Conservation (phyloP, 2,329 filamentous ascomycete species). For the Alternaria angustiovoidea region DNA sequence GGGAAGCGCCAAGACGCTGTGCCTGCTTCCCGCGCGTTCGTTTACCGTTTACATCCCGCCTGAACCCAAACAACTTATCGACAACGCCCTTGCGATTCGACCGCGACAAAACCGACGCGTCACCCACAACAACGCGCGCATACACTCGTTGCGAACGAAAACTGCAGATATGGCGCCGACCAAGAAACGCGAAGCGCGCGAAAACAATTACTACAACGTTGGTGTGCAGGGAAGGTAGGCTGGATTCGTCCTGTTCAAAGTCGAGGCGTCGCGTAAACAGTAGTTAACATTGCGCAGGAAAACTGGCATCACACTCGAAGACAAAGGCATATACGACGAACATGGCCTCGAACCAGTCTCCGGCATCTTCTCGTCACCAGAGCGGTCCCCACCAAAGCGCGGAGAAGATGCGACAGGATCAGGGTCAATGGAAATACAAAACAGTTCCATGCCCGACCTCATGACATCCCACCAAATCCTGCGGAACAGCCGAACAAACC, state of each 20-base stretch:
- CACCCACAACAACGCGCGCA: slow-evolving; percentile 28
- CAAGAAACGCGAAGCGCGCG: slow-evolving; percentile 49
- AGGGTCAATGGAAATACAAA: slow-evolving; percentile 69
- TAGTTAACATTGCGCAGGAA: slow-evolving; percentile 66
- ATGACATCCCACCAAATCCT: slow-evolving; percentile 55
- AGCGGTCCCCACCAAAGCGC: slow-evolving; percentile 62
- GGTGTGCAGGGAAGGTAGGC: slow-evolving; percentile 51
- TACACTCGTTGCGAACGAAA: background rate
- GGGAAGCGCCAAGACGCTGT: slow-evolving; percentile 15
- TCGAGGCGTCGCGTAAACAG: slow-evolving; percentile 9
- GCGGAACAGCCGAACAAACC: slow-evolving; percentile 54
- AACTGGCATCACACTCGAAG: slow-evolving; percentile 83
- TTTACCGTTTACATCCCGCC: slow-evolving; percentile 25
- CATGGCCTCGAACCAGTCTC: slow-evolving; percentile 91
- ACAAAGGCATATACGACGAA: slow-evolving; percentile 83
- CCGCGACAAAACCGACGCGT: slow-evolving; percentile 18
- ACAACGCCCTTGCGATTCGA: slow-evolving; percentile 9
- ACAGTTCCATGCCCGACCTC: slow-evolving; percentile 64
- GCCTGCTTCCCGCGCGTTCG: slow-evolving; percentile 7
- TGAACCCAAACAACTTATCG: slow-evolving; percentile 33
- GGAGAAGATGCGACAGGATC: slow-evolving; percentile 59
- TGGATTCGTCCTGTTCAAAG: background rate
- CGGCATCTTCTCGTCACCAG: slow-evolving; percentile 87
- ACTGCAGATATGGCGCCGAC: slow-evolving; percentile 41
- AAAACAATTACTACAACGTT: slow-evolving; percentile 52